Evolutionary conservation across 2,329 filamentous ascomycete genomes (phyloP), one percentile per base, ranked within the genome.

Genomic region (Rhinocladiella similis): DNA sequence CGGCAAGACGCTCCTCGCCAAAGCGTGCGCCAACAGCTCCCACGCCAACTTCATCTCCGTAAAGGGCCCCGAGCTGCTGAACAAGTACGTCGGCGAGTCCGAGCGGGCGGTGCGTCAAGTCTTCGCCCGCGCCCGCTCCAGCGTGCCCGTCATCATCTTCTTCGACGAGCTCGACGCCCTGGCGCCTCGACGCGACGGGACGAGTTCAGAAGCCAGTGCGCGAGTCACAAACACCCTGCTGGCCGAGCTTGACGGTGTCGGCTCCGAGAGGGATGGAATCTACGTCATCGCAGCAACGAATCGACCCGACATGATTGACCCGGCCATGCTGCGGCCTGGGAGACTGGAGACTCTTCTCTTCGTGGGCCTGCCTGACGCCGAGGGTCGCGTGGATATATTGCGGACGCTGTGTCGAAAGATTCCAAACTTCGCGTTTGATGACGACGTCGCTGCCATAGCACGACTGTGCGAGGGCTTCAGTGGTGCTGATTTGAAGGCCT

Each of bases 1-100:
- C 72, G 94, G 94, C 66, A 99, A 99, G 73, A 99, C 94, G 0
- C 82, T 99, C 1, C 85, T 99, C 1, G 94, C 94, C 16, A 97
- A 97, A 75, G 94, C 94, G 3, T 91, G 97, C 3, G 94, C 94
- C 53, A 96, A 96, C 71, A 91, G 96, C 70, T 92, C 89, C 6
- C 91, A 93, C 71, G 94, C 94, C 47, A 97, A 96, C 73, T 99
- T 99, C 77, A 99, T 99, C 73, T 91, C 91, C 50, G 91, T 99
- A 74, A 97, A 97, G 73, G 94, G 94, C 0, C 94, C 94, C 0
- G 94, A 99, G 71, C 80, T 99, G 9, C 82, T 99, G 45, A 97
- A 97, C 79, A 99, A 97, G 74, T 99, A 93, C 70, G 92, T 99
- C 9, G 94, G 94, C 64, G 94, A 99, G 73, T 95, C 90, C 5